phyloP scores from a whole-genome alignment of 495 filamentous ascomycete genomes.

The Cryomyces minteri region DNA sequence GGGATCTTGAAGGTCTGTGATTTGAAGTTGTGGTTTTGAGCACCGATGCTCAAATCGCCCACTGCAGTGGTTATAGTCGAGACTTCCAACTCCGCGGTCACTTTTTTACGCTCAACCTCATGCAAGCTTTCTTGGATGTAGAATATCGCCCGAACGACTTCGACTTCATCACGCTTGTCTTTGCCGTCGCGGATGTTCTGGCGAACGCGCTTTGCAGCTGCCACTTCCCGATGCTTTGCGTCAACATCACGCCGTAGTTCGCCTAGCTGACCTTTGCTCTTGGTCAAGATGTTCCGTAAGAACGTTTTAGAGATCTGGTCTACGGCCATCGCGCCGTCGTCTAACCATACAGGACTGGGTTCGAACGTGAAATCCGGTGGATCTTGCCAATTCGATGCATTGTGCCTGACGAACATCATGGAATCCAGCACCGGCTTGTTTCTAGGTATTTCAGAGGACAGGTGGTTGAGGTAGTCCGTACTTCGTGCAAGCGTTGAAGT shows the following conservation, averaged over 20 bases:
- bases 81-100: constrained; percentile 83
- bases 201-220: constrained; percentile 48
- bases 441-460: constrained; percentile 64
- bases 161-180: constrained; percentile 70
- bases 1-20: constrained; percentile 96
- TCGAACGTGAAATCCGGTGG: constrained; percentile 75
- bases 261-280: constrained; percentile 66
- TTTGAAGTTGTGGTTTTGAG: constrained; percentile 90
- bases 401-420: constrained; percentile 94
- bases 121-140: constrained; percentile 66
- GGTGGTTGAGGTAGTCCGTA: constrained; percentile 45
- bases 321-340: constrained; percentile 64
- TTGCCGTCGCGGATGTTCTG: constrained; percentile 60
- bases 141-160: constrained; percentile 60
- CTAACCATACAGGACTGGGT: constrained; percentile 92
- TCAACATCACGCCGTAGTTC: constrained; percentile 69
- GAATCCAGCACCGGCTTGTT: constrained; percentile 83
- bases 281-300: constrained; percentile 75
- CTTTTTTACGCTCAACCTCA: constrained; percentile 65
- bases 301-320: constrained; percentile 80
- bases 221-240: constrained; percentile 66
- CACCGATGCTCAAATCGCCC: constrained; percentile 79
- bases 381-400: constrained; percentile 62
- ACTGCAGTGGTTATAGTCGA: constrained; percentile 70
- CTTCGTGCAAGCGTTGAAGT: constrained; percentile 49